Evolutionary conservation across 441 rosid species (phyloP).

Genomic region (Viola pubescens): DNA sequence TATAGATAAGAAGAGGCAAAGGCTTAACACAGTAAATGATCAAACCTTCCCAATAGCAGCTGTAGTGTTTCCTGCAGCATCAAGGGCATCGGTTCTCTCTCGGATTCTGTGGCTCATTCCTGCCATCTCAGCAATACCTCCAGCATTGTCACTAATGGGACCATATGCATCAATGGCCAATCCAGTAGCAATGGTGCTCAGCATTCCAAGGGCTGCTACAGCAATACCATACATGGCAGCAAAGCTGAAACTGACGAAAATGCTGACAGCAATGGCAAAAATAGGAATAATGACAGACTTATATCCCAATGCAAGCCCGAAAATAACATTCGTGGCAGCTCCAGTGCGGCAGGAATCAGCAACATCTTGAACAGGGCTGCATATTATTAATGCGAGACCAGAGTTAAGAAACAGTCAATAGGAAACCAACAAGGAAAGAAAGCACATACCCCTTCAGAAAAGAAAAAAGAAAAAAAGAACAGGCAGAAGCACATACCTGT

Average conservation of each 20-base stretch:
- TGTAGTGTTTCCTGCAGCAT: slow-evolving; percentile 75
- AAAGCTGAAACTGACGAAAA: slow-evolving; percentile 60
- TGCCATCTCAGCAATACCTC: slow-evolving; percentile 80
- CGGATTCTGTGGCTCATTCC: slow-evolving; percentile 72
- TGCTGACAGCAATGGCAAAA: slow-evolving; percentile 55
- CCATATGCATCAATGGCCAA: slow-evolving; percentile 80
- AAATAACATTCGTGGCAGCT: slow-evolving; percentile 70
- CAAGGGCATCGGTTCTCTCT: slow-evolving; percentile 67
- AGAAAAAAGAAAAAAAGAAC: not conserved
- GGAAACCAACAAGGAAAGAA: not conserved
- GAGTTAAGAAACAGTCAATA: slow-evolving; percentile 1
- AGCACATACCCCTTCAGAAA: not conserved
- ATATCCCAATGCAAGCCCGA: slow-evolving; percentile 71
- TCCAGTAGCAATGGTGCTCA: slow-evolving; percentile 67
- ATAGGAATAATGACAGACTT: slow-evolving; percentile 72
- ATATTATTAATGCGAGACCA: not conserved
- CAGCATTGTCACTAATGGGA: slow-evolving; percentile 74
- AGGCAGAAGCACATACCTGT: slow-evolving; percentile 40
- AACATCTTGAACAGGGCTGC: slow-evolving; percentile 67
- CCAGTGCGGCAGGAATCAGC: slow-evolving; percentile 73
- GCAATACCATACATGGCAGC: slow-evolving; percentile 79
- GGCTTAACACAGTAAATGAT: not conserved
- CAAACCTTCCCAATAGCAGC: slow-evolving; percentile 73
- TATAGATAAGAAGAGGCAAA: not conserved
- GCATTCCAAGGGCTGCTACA: slow-evolving; percentile 71